Base-by-base conservation (phyloP, 768 basidiomycete species). In the Hebeloma cylindrosporum region DNA sequence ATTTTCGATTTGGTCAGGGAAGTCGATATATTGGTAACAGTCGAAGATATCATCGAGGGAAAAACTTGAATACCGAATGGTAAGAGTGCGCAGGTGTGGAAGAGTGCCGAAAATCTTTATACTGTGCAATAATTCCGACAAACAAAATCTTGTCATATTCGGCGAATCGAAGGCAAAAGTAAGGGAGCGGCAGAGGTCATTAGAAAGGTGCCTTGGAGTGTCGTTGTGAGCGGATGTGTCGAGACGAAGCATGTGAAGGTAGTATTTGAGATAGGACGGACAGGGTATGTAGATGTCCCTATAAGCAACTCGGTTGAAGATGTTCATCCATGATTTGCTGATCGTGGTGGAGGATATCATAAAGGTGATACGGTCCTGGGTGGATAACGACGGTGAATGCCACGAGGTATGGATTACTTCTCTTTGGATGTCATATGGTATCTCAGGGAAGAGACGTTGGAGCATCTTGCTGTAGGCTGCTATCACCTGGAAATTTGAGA, bases 241-340 rank as follows among this genome's bases (percentile, higher is more conserved):
- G n/a, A n/a, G n/a, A n/a, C 43, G 51, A 29, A 51, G 20, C 0
- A 35, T n/a, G n/a, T 35, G 47, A 25, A 54, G 27, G 27, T 50
- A 60, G 16, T 30, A 43, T 4, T 37, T 14, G 7, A 52, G 37
- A 28, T 62, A 67, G 6, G 60, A 44, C 16, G 60, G 55, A 39
- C 49, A 58, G 23, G 62, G 53, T 29, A 71, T 60, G 51, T 68
- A 61, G 10, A 65, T 65, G 48, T 71, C 59, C 13, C 41, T 51
- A 32, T 61, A 51, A 27, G 63, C 59, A 36, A 68, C 51, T 23
- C 53, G 63, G 38, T 57, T 45, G 40, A 64, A 64, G 22, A 67
- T 50, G 25, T 38, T 33, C 39, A 63, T 60, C 59, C 65, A 63
- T 26, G 53, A 51, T 22, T 48, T 54, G 41, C 54, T 63, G 40